Evolutionary conservation across 257 asterid genomes (phyloP), one percentile per base, ranked within the genome.

Genomic region (Petunia axillaris): DNA sequence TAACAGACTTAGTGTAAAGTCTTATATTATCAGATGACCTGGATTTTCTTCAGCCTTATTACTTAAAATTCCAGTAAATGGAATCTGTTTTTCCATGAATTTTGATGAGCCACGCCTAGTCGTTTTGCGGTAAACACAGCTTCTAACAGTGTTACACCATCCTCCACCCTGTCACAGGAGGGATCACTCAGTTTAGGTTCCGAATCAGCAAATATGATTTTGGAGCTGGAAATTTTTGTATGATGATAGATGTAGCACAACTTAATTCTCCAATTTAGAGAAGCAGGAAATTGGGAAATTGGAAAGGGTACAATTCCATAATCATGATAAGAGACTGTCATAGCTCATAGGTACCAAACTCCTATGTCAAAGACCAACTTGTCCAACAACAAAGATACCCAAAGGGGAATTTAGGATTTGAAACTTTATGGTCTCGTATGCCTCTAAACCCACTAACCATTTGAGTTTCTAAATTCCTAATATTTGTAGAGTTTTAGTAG

Each of bases 121-220:
- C 64, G 66, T 91, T 68, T 90, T 91, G 78, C 91, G 91, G 84
- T 82, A 90, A 62, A 88, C 88, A 82, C 99, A 94, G n/a, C 93
- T 75, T 81, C 92, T 88, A 60, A 91, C 66, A 77, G 54, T 89
- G 90, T 91, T 94, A 88, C 98, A 94, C 99, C 99, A 96, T 60
- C 99, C 99, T 84, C 99, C 99, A 84, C 99, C 99, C 99, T 96
- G 90, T 52, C 82, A 82, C 64, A 81, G 73, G 46, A 89, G 86
- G 7, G 83, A 16, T 54, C 90, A 77, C 60, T 15, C 53, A 76
- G 53, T 37, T 60, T 59, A 60, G 81, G 60, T 60, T 77, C 44
- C 16, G 68, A 58, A 77, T 77, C 43, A 16, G n/a, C 16, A 67
- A 67, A 43, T 43, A 39, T 39, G 43, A 67, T 67, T n/a, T 41